Percentiles rank a stretch among this genome's conserved stretches.
phyloP scores from a whole-genome alignment of 2,329 filamentous ascomycete genomes.

The Didymella pinodella region DNA sequence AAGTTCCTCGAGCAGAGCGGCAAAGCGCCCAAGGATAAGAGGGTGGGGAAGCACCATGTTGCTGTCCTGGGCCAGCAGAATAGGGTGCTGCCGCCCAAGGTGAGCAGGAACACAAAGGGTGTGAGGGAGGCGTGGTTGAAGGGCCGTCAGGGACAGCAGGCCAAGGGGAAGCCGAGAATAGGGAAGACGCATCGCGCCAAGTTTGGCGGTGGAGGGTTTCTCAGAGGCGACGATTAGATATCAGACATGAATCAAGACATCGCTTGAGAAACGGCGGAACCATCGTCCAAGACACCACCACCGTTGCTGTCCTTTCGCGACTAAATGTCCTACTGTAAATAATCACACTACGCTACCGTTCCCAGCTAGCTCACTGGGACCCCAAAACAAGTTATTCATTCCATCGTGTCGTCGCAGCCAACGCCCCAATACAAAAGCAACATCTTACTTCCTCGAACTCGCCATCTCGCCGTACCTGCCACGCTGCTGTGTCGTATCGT shows the following conservation, averaged over 20 bases:
- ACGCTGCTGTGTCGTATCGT: conserved; percentile 92
- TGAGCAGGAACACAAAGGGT: conserved; percentile 45
- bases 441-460: conserved; percentile 56
- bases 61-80: conserved; percentile 57
- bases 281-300: no score
- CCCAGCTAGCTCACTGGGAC: not conserved
- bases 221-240: conserved; percentile 31
- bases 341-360: not conserved
- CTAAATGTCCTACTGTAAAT: not conserved
- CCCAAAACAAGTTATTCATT: conserved; percentile 9
- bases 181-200: conserved; percentile 44
- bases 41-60: conserved; percentile 58
- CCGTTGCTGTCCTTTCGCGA: no score
- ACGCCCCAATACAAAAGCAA: not conserved
- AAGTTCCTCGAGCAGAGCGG: conserved; percentile 59
- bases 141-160: conserved; percentile 48
- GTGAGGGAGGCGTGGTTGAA: conserved; percentile 55
- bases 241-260: no score
- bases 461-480: conserved; percentile 97
- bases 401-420: conserved; percentile 8
- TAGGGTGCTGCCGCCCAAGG: conserved; percentile 55
- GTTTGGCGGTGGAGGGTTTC: conserved; percentile 40
- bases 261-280: no score
- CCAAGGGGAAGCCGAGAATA: conserved; percentile 25
- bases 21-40: conserved; percentile 60